Conservation (phyloP, 1,284 basidiomycete genomes). For the Puccinia brachypodii region DNA sequence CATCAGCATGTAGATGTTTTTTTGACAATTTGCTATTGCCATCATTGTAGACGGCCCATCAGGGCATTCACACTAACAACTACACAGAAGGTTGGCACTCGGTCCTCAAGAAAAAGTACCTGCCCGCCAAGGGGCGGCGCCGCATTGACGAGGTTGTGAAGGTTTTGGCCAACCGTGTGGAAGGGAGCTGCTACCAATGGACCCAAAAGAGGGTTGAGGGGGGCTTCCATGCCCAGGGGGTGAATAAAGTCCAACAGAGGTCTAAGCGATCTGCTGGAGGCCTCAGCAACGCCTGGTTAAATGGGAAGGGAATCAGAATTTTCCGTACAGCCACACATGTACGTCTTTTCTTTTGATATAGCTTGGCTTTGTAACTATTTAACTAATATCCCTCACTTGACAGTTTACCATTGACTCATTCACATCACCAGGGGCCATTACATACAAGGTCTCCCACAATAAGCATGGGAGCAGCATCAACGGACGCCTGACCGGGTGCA, state of each 20-base stretch:
- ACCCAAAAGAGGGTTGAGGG: neutral
- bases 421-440: too few species aligned
- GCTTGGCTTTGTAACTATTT: too few species aligned
- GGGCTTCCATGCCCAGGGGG: neutral
- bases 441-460: too few species aligned
- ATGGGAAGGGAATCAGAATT: too few species aligned
- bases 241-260: neutral
- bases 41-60: neutral
- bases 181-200: neutral
- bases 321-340: too few species aligned
- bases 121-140: neutral
- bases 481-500: too few species aligned
- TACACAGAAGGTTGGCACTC: neutral
- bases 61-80: neutral
- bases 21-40: neutral
- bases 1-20: too few species aligned
- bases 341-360: too few species aligned
- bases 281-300: too few species aligned
- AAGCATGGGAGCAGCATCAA: too few species aligned
- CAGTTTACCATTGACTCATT: too few species aligned
- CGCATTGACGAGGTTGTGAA: neutral
- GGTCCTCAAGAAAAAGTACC: neutral
- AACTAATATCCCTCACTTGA: too few species aligned
- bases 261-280: neutral
- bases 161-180: neutral